Evolutionary conservation across 2,329 filamentous ascomycete species (phyloP), one percentile per base, ranked within the genome.

Genomic region (Xylariaceae sp.): DNA sequence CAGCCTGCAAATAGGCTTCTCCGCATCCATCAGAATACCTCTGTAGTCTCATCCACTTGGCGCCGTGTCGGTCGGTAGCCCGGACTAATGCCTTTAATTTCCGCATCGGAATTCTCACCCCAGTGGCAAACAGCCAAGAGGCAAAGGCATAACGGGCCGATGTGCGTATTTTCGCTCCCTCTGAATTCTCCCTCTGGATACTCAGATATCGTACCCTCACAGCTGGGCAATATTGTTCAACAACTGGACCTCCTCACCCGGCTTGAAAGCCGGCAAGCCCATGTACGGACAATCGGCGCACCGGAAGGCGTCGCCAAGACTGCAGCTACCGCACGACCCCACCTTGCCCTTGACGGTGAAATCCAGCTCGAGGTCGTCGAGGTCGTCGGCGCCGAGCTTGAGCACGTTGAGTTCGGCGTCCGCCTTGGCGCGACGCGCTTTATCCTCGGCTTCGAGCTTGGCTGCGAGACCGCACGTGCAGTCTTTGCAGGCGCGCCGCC

Each of bases 271-370:
- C 11, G 94, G 94, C 67, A 99, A 56, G 13, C 70, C 70, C 17
- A 74, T 68, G 60, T 72, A 75, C 39, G 69, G 71, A 23, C 81
- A 84, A 30, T 80, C 85, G 10, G 85, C 85, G 72, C 88, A 90
- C 47, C 88, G 80, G 77, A 92, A 92, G 2, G 94, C 93, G 74
- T 97, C 93, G 54, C 94, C 94, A 13, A 99, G 81, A 34, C 92
- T 88, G 75, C 94, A 70, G 76, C 93, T 97, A 34, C 91, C 91
- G 74, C 94, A 99, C 15, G 90, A 95, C 57, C 94, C 93, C 4
- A 93, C 90, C 78, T 97, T 97, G 68, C 94, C 94, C 75, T 96
- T 83, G n/a, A 97, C 90, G 0, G 94, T 99, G 72, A 99, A 97
- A 75, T 99, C 94, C 7, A 97, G 82, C 74, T 97, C 93, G 30